Evolutionary conservation across 2,329 filamentous ascomycete species (phyloP).

Genomic region (Chaetomiaceae sp.): DNA sequence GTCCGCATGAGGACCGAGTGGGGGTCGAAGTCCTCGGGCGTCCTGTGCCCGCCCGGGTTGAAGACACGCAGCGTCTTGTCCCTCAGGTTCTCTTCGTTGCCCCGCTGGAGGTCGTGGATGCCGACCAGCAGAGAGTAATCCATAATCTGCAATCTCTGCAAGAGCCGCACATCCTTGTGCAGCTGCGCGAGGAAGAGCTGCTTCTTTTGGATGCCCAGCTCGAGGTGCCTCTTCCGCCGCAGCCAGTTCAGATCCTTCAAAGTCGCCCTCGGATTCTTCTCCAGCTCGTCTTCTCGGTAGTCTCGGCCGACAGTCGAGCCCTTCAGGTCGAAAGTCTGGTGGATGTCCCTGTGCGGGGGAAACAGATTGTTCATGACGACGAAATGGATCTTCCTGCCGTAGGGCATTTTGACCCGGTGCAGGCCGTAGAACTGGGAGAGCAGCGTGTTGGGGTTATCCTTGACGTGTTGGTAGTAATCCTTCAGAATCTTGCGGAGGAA

Average conservation of each 20-base stretch:
- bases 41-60: constrained; percentile 70
- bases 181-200: constrained; percentile 83
- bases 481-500: constrained; percentile 77
- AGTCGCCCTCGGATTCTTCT: constrained; percentile 84
- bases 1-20: constrained; percentile 72
- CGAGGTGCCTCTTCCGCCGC: constrained; percentile 73
- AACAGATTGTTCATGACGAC: constrained; percentile 99
- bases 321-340: constrained; percentile 94
- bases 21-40: constrained; percentile 48
- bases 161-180: constrained; percentile 73
- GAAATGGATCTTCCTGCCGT: constrained; percentile 97
- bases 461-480: constrained; percentile 91
- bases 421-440: constrained; percentile 97
- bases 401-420: constrained; percentile 96
- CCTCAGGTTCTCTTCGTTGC: constrained; percentile 90
- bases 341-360: constrained; percentile 93
- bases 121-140: constrained; percentile 95
- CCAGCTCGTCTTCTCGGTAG: constrained; percentile 80
- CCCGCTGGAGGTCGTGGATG: constrained; percentile 82
- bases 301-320: constrained; percentile 92
- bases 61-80: constrained; percentile 90
- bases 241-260: constrained; percentile 97
- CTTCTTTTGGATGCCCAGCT: constrained; percentile 86
- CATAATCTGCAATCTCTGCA: constrained; percentile 93
- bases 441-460: constrained; percentile 89